Evolutionary conservation across 139 green algal genomes (phyloP).

Genomic region (Chlorella vulgaris): DNA sequence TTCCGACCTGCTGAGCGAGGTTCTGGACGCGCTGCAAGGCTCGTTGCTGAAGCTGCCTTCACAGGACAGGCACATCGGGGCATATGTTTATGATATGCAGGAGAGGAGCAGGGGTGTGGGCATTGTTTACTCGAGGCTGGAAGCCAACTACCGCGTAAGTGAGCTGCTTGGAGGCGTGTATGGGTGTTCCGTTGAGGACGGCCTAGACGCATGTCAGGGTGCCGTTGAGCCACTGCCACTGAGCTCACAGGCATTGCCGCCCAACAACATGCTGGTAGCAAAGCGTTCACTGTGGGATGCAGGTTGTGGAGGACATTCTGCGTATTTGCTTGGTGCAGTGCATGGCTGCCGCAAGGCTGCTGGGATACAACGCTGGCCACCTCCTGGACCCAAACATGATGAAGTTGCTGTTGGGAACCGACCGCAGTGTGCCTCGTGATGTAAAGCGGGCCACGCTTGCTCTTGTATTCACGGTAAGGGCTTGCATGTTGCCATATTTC

Average conservation of each 20-base stretch:
- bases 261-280: neutral
- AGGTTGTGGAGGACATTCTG: constrained; percentile 1
- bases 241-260: no score
- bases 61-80: neutral
- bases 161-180: neutral
- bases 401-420: neutral
- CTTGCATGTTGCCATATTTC: neutral
- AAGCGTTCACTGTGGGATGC: neutral
- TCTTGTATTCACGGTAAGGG: neutral
- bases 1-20: neutral
- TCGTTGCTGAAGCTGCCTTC: neutral
- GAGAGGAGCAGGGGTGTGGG: neutral
- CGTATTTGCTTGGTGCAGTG: neutral
- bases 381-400: neutral
- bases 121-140: neutral
- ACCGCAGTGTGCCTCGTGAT: neutral
- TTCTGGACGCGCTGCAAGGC: neutral
- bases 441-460: neutral
- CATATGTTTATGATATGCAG: neutral
- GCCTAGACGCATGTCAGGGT: no score
- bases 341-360: neutral
- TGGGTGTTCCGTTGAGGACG: no score
- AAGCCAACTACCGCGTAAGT: neutral
- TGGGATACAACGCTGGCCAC: neutral
- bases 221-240: no score